Base-by-base conservation (phyloP, 148 eudicot genomes). In the Cornus suecica region DNA sequence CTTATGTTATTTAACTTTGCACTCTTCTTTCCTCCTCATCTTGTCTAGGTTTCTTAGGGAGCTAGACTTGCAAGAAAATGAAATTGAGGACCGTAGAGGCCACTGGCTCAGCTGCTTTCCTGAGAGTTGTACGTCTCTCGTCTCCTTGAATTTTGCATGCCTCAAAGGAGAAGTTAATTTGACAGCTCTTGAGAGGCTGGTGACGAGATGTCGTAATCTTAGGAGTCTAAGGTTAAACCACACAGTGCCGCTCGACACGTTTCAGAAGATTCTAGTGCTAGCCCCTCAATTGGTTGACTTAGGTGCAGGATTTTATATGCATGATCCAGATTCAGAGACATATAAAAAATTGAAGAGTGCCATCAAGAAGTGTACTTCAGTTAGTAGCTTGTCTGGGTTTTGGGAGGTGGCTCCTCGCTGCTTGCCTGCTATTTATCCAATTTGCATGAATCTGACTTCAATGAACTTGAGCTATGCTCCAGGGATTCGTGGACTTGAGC, bases 41-140 rank as follows among this genome's bases (percentile, higher is more conserved):
- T 25, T 60, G 48, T 70, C 51, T 77, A 94, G 99, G 89, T 69
- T 72, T 77, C 82, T 94, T 34, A 84, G 79, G 82, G 94, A 85
- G 83, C 83, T 94, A n/a, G 99, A 94, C 85, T 81, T 94, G 79
- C 91, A 87, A 81, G 94, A 92, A 67, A 89, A 88, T 74, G 97
- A 91, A 78, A 88, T 94, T 51, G 92, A 87, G 66, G 99, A 94
- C 73, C 82, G 78, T 5, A 87, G 88, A 76, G 94, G 97, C 34
- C 92, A 88, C 42, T 94, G 97, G 99, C 90, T 94, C 27, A 89
- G 92, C 75, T 90, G 91, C 84, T 94, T 94, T 67, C 90, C 97
- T 0, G 99, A 92, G 3, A 84, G 82, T 73, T 88, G 80, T 83
- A 90, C 97, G 14, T 91, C 99, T 10, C 89, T 94, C 4, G 90